Percentiles rank a stretch among this genome's conserved stretches.
These are phyloP conservation scores for Phlyctochytrium arcticum DNA, from an alignment of 192 early-diverging fungal species.

Conservation along the genomic window DNA sequence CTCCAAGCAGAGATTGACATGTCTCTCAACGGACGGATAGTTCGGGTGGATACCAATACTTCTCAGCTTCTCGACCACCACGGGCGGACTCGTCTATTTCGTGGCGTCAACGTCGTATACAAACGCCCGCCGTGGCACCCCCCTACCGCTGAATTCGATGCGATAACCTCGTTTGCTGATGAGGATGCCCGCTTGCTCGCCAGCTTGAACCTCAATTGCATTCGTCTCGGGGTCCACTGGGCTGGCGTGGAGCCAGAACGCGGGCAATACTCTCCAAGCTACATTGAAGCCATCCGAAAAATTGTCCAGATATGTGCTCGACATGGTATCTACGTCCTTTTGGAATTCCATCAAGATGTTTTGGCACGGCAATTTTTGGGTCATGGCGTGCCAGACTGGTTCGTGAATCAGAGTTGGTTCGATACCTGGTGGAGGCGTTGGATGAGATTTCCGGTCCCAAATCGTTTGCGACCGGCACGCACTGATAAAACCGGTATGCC, in stretches of 20 bases:
- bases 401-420: not conserved
- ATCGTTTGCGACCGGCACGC: constrained; percentile 7
- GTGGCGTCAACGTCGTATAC: constrained; percentile 57
- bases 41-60: constrained; percentile 34
- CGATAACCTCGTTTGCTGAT: constrained; percentile 37
- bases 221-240: constrained; percentile 52
- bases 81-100: constrained; percentile 51
- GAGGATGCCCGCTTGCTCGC: constrained; percentile 13
- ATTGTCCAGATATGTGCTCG: constrained; percentile 49
- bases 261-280: constrained; percentile 54
- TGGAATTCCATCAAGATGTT: constrained; percentile 65
- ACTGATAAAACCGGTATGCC: constrained; percentile 29
- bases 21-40: too few relatives aligned
- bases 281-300: constrained; percentile 44
- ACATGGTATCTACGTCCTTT: constrained; percentile 55
- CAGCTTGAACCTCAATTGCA: constrained; percentile 23
- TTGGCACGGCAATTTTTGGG: constrained; percentile 49
- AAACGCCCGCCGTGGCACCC: constrained; percentile 49
- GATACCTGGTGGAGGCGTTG: constrained; percentile 32
- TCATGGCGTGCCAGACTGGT: constrained; percentile 44
- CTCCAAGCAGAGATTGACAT: too few relatives aligned
- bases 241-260: constrained; percentile 59
- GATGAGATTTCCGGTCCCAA: constrained; percentile 27
- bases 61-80: constrained; percentile 43
- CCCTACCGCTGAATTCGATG: constrained; percentile 35